Conservation (phyloP, 305 asterid species). For the Fraxinus floribunda region DNA sequence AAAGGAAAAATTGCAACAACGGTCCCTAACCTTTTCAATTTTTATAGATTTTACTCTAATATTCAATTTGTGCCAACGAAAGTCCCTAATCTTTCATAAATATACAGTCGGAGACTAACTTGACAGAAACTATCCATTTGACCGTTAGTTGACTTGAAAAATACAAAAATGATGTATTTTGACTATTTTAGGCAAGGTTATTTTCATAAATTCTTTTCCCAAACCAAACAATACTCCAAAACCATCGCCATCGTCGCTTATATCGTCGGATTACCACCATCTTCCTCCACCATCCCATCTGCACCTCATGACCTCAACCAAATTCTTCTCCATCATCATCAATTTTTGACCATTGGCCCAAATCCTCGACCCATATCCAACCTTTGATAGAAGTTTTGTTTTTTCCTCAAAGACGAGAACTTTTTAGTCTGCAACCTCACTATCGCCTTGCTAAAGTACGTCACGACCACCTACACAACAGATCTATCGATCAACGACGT, state of each 20-base stretch:
- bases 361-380: not conserved
- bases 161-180: no score
- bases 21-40: no score
- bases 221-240: no score
- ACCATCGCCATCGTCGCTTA: not conserved
- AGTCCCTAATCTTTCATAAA: no score
- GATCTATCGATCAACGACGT: not conserved
- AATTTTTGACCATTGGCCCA: not conserved
- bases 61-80: no score
- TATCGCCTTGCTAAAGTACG: not conserved
- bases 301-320: conserved; percentile 12
- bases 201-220: no score
- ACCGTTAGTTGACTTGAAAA: no score
- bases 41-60: no score
- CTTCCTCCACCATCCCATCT: not conserved
- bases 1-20: no score
- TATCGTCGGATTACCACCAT: not conserved
- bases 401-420: not conserved
- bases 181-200: no score
- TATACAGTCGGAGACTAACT: no score
- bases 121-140: no score
- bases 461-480: not conserved
- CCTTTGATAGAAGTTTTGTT: not conserved
- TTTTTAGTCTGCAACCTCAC: not conserved
- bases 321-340: not conserved